Evolutionary conservation across 441 rosid genomes (phyloP).

Genomic region (Pelargonium australe): DNA sequence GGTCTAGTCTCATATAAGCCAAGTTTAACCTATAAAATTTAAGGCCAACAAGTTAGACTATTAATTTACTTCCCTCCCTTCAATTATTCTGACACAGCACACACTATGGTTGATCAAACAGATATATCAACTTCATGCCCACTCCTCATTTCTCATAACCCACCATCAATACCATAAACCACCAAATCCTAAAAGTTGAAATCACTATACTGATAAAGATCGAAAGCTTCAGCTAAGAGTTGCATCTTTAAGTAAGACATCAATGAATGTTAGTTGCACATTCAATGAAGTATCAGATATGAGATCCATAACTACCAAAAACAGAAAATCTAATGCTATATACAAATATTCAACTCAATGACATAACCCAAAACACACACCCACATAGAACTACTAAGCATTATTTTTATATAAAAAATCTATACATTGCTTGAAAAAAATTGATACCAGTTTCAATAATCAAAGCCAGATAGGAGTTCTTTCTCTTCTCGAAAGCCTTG

Average conservation of each 20-base stretch:
- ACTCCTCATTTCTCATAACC: neutral
- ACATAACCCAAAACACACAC: neutral
- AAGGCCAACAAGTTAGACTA: no score
- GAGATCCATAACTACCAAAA: neutral
- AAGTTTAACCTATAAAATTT: neutral
- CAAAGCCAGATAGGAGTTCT: conserved; percentile 54
- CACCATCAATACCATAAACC: neutral
- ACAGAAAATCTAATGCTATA: conserved; percentile 11
- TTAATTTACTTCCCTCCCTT: neutral
- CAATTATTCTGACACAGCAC: neutral
- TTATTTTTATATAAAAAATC: neutral
- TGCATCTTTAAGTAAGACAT: neutral
- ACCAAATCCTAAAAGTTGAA: neutral
- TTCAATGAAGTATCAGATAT: neutral
- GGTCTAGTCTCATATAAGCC: neutral
- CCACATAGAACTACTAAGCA: no score
- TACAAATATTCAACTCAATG: conserved; percentile 8
- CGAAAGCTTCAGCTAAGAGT: neutral
- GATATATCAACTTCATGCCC: neutral
- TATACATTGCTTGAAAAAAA: neutral
- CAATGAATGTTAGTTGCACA: neutral
- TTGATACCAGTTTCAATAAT: conserved; percentile 61
- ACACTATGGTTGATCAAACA: neutral
- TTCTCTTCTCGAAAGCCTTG: conserved; percentile 67
- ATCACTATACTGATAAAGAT: neutral